Evolutionary conservation across 192 early-diverging fungal species (phyloP).

Genomic region (Coemansia sp.): DNA sequence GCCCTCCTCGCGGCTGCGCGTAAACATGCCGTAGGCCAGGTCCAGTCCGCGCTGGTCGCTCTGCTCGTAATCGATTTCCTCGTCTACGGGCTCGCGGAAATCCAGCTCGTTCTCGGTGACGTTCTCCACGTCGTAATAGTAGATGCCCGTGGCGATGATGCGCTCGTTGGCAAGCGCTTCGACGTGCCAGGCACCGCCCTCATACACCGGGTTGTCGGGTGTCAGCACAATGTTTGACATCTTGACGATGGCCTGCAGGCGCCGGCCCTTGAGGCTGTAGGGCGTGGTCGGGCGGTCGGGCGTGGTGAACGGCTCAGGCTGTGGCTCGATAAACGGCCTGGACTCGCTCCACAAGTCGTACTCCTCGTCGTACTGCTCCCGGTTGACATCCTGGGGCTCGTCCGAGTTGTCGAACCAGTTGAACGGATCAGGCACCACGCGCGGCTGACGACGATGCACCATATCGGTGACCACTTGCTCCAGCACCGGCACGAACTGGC

Average conservation of each 20-base stretch:
- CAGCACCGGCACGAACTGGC: slow-evolving; percentile 65
- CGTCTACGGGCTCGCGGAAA: slow-evolving; percentile 53
- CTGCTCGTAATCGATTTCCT: slow-evolving; percentile 31
- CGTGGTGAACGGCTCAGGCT: slow-evolving; percentile 42
- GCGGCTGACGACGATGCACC: slow-evolving; percentile 3
- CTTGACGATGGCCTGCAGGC: slow-evolving; percentile 70
- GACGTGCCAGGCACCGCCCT: slow-evolving; percentile 67
- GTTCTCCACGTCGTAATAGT: slow-evolving; percentile 73
- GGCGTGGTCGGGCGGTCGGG: slow-evolving; percentile 30
- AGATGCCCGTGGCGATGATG: slow-evolving; percentile 73
- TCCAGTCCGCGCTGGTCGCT: slow-evolving; percentile 21
- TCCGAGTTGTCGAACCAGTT: slow-evolving; percentile 23
- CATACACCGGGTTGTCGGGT: slow-evolving; percentile 63
- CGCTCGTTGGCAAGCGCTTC: slow-evolving; percentile 73
- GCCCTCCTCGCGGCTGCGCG: slow-evolving; percentile 6
- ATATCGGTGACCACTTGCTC: slow-evolving; percentile 56
- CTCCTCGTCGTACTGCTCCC: slow-evolving; percentile 20
- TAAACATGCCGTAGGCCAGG: slow-evolving; percentile 43
- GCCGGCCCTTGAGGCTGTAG: slow-evolving; percentile 37
- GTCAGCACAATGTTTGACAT: slow-evolving; percentile 69
- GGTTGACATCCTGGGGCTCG: slow-evolving; percentile 14
- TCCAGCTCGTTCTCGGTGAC: slow-evolving; percentile 62
- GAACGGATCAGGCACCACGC: slow-evolving; percentile 18
- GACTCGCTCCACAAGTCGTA: slow-evolving; percentile 24
- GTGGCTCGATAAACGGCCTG: slow-evolving; percentile 23